Evolutionary conservation across 331 rosid genomes (phyloP).

Genomic region (Stylosanthes scabra): DNA sequence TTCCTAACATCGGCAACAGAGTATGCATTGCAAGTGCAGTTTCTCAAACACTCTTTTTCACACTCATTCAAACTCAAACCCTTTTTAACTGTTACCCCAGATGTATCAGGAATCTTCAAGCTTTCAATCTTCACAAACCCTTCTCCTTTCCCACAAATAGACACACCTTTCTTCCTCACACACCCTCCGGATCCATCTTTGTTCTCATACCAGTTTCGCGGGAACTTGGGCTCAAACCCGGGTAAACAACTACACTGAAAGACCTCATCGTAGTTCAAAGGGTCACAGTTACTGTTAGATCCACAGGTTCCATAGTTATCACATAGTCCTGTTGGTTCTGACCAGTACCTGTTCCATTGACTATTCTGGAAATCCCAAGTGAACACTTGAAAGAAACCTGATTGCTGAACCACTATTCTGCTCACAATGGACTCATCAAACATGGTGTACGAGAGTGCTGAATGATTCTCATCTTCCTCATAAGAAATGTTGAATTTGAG

Average conservation of each 20-base stretch:
- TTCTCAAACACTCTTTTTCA: constrained; percentile 47
- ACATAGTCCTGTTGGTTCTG: constrained; percentile 39
- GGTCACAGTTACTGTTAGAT: constrained; percentile 53
- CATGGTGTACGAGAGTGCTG: not conserved
- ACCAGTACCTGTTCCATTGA: constrained; percentile 46
- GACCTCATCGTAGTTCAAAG: constrained; percentile 21
- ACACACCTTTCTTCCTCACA: constrained; percentile 18
- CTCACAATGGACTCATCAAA: not conserved
- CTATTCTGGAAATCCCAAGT: constrained; percentile 44
- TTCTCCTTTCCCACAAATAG: constrained; percentile 50
- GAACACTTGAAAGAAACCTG: constrained; percentile 33
- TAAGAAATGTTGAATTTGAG: constrained; percentile 24
- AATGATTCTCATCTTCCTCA: constrained; percentile 39
- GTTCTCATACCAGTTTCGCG: constrained; percentile 45
- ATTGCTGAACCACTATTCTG: constrained; percentile 22
- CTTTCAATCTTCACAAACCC: constrained; percentile 48
- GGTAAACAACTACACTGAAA: constrained; percentile 60
- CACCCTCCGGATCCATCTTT: constrained; percentile 57
- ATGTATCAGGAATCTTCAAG: constrained; percentile 54
- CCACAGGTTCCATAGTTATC: constrained; percentile 56
- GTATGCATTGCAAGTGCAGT: constrained; percentile 65
- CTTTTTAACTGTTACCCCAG: constrained; percentile 28
- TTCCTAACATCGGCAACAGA: constrained; percentile 40
- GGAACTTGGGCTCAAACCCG: constrained; percentile 61
- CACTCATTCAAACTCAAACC: constrained; percentile 48